Evolutionary conservation across 2,329 filamentous ascomycete species (phyloP), one percentile per base, ranked within the genome.

Genomic region (Fusarium incarnatum): DNA sequence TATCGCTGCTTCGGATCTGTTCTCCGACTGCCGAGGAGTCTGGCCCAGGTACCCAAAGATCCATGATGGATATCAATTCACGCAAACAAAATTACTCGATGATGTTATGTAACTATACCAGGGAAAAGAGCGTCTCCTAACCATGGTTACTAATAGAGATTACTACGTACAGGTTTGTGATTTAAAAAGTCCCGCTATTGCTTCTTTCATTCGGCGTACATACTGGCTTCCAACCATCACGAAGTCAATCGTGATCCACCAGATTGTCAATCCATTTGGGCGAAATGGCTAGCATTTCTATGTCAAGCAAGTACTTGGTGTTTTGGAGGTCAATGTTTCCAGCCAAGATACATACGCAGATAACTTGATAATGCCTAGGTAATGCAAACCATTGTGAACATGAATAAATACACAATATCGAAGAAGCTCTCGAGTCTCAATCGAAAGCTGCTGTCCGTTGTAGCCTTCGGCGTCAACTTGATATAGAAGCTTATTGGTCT

Each of bases 1-100:
- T 30, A 45, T 53, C 12, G 27, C 54, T 28, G 28, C 45, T 49
- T 71, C 68, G 61, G 66, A 56, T 27, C 22, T 49, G 23, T 32
- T 23, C 37, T 56, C 52, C 56, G 58, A 56, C 34, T 12, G n/a
- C 49, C 20, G 34, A 48, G 23, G 34, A 27, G 20, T 27, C 16
- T 40, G 32, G 32, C 48, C 37, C 32, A 34, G 16, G 16, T 25
- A 27, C n/a, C 18, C 32, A 53, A 32, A 46, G n/a, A 34, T 28
- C 27, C 27, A 28, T 28, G 27, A 28, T 45, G n/a, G 23, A 28
- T 47, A 65, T 41, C 44, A 63, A 60, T 56, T 44, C 13, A 30
- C 41, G 15, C 34, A 54, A 34, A 20, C 28, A 23, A 27, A n/a
- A 23, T 61, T 66, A 53, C 61, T 60, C 47, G 37, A 49, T 41